phyloP scores from a whole-genome alignment of 495 filamentous ascomycete species.

The Paragyromitra xinjiangensis region DNA sequence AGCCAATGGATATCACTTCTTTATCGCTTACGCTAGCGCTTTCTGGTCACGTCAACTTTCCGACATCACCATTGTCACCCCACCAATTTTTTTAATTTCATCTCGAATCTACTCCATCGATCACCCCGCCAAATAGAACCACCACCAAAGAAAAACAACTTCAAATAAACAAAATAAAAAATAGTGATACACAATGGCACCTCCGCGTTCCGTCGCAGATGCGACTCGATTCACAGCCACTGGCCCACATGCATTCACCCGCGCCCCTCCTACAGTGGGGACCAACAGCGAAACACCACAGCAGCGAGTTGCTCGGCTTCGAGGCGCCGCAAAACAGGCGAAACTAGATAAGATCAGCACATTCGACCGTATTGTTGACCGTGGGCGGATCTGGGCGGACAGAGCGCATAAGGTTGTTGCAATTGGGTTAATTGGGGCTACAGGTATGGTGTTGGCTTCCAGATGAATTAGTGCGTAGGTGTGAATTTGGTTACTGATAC shows the following conservation, averaged over 20 bases:
- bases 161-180: neutral
- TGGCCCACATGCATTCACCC: constrained; percentile 81
- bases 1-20: constrained; percentile 12
- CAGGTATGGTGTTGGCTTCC: constrained; percentile 67
- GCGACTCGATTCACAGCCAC: constrained; percentile 96
- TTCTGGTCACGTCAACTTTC: constrained; percentile 53
- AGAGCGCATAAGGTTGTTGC: constrained; percentile 81
- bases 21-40: constrained; percentile 41
- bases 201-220: constrained; percentile 84
- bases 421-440: constrained; percentile 76
- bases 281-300: constrained; percentile 75
- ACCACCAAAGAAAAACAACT: neutral
- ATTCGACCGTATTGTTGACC: constrained; percentile 74
- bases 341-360: constrained; percentile 67
- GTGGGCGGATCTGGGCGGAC: constrained; percentile 79
- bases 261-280: constrained; percentile 52
- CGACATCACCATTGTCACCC: constrained; percentile 47
- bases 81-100: constrained; percentile 31
- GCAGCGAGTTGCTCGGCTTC: constrained; percentile 85
- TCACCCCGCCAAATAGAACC: constrained; percentile 20
- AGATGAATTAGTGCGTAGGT: neutral
- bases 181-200: constrained; percentile 61
- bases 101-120: neutral
- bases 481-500: neutral
- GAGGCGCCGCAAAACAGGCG: constrained; percentile 78